Conservation (phyloP, 2,329 filamentous ascomycete species). For the Fusarium proliferatum region DNA sequence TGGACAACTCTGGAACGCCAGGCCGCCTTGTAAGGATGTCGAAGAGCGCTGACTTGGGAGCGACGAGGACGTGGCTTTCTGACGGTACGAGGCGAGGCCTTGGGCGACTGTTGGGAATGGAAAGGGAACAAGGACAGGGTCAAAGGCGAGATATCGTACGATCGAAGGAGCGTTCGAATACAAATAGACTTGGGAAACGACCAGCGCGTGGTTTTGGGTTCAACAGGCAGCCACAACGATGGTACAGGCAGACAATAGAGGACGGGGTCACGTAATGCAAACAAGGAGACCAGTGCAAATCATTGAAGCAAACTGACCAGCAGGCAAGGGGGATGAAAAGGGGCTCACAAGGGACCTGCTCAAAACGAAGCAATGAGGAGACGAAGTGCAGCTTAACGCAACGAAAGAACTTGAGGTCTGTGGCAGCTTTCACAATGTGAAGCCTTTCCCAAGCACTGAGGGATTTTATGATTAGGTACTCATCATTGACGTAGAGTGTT, state of each 20-base stretch:
- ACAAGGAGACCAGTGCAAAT: neutral
- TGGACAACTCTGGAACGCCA: too few species aligned
- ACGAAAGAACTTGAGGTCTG: neutral
- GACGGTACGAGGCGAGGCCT: neutral
- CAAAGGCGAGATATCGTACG: neutral
- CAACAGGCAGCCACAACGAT: neutral
- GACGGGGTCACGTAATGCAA: too few species aligned
- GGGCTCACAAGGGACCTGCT: neutral
- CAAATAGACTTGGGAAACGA: neutral
- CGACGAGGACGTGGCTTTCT: neutral
- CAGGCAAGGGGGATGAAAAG: neutral
- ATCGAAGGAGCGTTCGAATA: neutral
- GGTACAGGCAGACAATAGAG: too few species aligned
- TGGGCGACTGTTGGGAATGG: rapidly evolving
- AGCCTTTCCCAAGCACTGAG: neutral
- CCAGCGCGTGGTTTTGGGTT: neutral
- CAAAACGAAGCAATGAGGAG: neutral
- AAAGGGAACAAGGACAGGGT: too few species aligned
- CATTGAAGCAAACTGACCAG: neutral
- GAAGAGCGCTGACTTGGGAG: neutral
- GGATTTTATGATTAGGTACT: neutral
- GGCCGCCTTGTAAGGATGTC: neutral
- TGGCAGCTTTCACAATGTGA: neutral
- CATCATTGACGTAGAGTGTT: neutral
- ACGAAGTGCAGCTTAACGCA: neutral